These are phyloP conservation scores for Candida quercuum DNA, from an alignment of 805 yeast genomes.

Conservation along the genomic window DNA sequence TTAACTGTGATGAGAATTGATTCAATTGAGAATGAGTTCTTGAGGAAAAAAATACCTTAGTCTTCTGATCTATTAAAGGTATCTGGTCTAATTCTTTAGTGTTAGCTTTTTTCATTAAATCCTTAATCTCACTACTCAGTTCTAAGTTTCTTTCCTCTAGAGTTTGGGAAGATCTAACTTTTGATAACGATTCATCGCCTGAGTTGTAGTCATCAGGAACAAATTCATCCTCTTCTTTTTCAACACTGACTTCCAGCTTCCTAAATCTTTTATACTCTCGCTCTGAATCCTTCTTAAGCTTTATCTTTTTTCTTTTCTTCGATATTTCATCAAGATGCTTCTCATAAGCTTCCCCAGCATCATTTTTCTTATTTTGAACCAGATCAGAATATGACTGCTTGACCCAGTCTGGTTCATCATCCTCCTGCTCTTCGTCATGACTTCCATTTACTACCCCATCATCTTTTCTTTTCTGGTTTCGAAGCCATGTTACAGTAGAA, in stretches of 20 bases:
- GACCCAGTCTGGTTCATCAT: constrained; percentile 72
- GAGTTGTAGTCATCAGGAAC: constrained; percentile 34
- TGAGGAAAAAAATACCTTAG: constrained; percentile 66
- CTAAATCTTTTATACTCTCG: constrained; percentile 16
- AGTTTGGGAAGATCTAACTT: too few relatives aligned
- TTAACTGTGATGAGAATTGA: constrained; percentile 74
- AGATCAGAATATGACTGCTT: constrained; percentile 32
- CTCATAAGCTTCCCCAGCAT: constrained; percentile 30
- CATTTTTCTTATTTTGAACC: constrained; percentile 19
- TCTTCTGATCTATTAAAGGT: constrained; percentile 26
- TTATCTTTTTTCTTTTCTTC: constrained; percentile 10
- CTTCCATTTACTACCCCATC: constrained; percentile 15
- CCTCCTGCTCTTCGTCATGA: constrained; percentile 36
- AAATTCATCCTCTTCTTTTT: constrained; percentile 30
- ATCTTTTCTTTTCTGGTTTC: constrained; percentile 32
- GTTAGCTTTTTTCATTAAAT: constrained; percentile 38
- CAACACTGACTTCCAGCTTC: constrained; percentile 21
- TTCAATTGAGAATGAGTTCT: constrained; percentile 86
- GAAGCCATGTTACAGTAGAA: constrained; percentile 77
- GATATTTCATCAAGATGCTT: constrained; percentile 26
- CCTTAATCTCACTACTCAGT: constrained; percentile 42
- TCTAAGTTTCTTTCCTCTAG: too few relatives aligned
- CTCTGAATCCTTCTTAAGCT: constrained; percentile 4
- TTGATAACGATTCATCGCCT: constrained; percentile 25
- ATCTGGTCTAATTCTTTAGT: constrained; percentile 12